Evolutionary conservation across 2,329 filamentous ascomycete genomes (phyloP).

Genomic region (Pseudopithomyces chartarum): DNA sequence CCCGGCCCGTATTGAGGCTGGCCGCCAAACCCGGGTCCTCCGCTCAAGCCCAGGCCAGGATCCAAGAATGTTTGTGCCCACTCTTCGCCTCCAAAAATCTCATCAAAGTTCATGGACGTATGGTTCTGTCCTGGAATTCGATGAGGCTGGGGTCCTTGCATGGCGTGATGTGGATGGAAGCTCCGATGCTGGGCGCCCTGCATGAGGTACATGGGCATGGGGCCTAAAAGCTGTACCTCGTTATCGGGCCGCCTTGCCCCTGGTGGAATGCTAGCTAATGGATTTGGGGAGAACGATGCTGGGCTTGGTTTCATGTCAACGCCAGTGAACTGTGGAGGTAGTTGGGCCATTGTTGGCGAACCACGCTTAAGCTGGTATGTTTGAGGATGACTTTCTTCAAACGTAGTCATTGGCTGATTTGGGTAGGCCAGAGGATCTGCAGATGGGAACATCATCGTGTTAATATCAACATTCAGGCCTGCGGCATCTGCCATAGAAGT

Average conservation of each 20-base stretch:
- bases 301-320: slow-evolving; percentile 36
- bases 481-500: slow-evolving; percentile 36
- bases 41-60: slow-evolving; percentile 35
- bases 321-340: slow-evolving; percentile 26
- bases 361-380: slow-evolving; percentile 31
- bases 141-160: slow-evolving; percentile 17
- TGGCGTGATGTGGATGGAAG: slow-evolving; percentile 31
- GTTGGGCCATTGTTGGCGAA: slow-evolving; percentile 21
- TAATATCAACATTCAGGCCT: slow-evolving; percentile 62
- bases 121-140: slow-evolving; percentile 23
- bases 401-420: slow-evolving; percentile 71
- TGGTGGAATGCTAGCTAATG: slow-evolving; percentile 20
- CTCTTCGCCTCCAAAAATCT: slow-evolving; percentile 46
- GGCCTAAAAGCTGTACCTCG: slow-evolving; percentile 74
- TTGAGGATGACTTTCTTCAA: slow-evolving; percentile 50
- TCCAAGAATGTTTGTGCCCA: slow-evolving; percentile 48
- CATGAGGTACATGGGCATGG: slow-evolving; percentile 73
- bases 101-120: slow-evolving; percentile 41
- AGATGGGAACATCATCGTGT: slow-evolving; percentile 80
- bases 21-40: slow-evolving; percentile 25
- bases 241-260: slow-evolving; percentile 56
- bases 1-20: slow-evolving; percentile 24
- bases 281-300: slow-evolving; percentile 26
- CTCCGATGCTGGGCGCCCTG: slow-evolving; percentile 48
- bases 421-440: slow-evolving; percentile 80